A percentile compares a stretch with the other conserved stretches of the same genome.
Conservation (phyloP, 2,329 filamentous ascomycete species). For the Aschersonia sp. region DNA sequence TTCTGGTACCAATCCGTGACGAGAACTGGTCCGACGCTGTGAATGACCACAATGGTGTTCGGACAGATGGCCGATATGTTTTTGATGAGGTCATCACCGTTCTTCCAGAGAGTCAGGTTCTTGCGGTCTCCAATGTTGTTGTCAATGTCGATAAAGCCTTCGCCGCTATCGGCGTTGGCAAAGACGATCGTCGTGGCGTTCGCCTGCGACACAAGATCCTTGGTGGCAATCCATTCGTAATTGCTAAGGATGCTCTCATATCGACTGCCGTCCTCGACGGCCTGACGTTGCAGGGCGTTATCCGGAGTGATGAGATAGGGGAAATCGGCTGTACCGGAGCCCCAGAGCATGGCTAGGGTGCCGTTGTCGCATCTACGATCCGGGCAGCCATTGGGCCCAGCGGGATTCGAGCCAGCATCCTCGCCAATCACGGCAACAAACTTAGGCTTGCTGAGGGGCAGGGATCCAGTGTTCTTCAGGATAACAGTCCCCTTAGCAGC, state of each 20-base stretch:
- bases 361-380: conserved; percentile 50
- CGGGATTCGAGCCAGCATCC: conserved; percentile 62
- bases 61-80: conserved; percentile 64
- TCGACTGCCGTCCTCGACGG: conserved; percentile 40
- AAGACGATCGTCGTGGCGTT: conserved; percentile 70
- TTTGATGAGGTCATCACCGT: conserved; percentile 67
- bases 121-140: conserved; percentile 80
- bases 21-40: conserved; percentile 69
- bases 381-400: conserved; percentile 64
- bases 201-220: conserved; percentile 45
- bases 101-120: conserved; percentile 81
- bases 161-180: conserved; percentile 74
- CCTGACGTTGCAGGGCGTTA: conserved; percentile 50
- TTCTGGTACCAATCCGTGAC: conserved; percentile 61
- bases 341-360: conserved; percentile 66
- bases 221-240: conserved; percentile 45
- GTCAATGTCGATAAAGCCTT: conserved; percentile 74
- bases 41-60: conserved; percentile 87
- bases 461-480: conserved; percentile 66
- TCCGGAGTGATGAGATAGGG: conserved; percentile 67
- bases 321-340: conserved; percentile 59
- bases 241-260: conserved; percentile 57
- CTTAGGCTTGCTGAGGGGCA: conserved; percentile 69
- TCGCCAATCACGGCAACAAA: conserved; percentile 68
- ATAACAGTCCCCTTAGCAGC: conserved; percentile 74